Percentiles rank a stretch among this genome's conserved stretches.
These are phyloP conservation scores for Escovopsis sp. DNA, from an alignment of 2,329 filamentous ascomycete genomes.

Conservation along the genomic window DNA sequence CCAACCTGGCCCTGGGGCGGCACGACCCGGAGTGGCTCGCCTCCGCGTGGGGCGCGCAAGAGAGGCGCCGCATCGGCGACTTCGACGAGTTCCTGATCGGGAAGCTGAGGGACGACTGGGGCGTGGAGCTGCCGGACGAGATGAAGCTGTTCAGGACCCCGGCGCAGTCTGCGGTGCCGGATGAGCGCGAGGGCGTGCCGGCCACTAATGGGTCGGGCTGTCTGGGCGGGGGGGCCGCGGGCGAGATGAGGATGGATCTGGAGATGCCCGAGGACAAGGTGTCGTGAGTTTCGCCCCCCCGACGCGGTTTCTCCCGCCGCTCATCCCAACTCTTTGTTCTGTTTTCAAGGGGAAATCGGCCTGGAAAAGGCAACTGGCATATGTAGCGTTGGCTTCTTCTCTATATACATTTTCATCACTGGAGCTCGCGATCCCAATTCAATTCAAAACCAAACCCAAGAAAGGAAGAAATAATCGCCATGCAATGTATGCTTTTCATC, in stretches of 20 bases:
- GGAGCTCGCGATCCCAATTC: background rate
- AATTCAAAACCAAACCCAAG: background rate
- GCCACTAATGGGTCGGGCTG: no score
- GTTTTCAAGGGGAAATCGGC: no score
- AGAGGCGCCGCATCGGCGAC: slow-evolving; percentile 30
- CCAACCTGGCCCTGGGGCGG: slow-evolving; percentile 30
- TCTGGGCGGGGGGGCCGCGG: background rate
- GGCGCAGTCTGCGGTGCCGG: background rate
- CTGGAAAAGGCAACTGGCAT: no score
- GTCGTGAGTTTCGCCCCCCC: background rate
- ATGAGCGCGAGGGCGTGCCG: background rate
- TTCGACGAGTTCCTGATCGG: slow-evolving; percentile 33
- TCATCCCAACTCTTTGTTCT: no score
- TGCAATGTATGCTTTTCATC: background rate
- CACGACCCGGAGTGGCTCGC: slow-evolving; percentile 39
- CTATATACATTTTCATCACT: no score
- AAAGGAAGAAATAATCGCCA: background rate
- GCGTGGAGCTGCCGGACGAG: slow-evolving; percentile 22
- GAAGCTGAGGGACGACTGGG: slow-evolving; percentile 35
- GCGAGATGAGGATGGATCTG: slow-evolving; percentile 6
- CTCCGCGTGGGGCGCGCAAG: slow-evolving; percentile 36
- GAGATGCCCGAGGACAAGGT: slow-evolving; percentile 4
- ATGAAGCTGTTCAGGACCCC: slow-evolving; percentile 8
- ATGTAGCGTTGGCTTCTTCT: no score
- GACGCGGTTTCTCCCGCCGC: no score